Conservation (phyloP, 2,329 filamentous ascomycete genomes). For the Colletotrichum liaoningense region DNA sequence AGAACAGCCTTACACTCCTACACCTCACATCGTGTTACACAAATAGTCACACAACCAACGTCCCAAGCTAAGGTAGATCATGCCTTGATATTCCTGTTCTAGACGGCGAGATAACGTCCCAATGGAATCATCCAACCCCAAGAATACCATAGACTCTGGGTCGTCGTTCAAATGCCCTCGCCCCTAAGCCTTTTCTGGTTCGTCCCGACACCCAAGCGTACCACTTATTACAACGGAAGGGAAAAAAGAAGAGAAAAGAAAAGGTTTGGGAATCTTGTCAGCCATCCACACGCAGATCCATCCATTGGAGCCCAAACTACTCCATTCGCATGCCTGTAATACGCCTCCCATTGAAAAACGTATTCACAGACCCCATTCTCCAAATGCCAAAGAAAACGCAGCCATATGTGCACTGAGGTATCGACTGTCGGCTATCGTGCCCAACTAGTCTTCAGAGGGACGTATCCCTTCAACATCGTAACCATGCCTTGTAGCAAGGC, state of each 20-base stretch:
- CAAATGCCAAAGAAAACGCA: constrained; percentile 32
- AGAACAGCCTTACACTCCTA: not conserved
- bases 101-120: not conserved
- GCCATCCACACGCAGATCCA: constrained; percentile 11
- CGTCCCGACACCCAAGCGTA: not conserved
- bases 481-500: constrained; percentile 1
- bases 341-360: constrained; percentile 19
- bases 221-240: constrained; percentile 16
- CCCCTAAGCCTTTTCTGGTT: not conserved
- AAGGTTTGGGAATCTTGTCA: constrained; percentile 20
- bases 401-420: constrained; percentile 29
- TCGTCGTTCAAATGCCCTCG: not conserved
- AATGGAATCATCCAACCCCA: constrained; percentile 11
- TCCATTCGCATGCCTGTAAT: constrained; percentile 30
- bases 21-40: too few species aligned
- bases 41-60: not conserved
- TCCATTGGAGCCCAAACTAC: constrained; percentile 21
- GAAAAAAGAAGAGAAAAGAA: not conserved
- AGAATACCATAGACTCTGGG: not conserved
- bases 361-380: not conserved
- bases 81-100: constrained; percentile 2
- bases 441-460: not conserved
- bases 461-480: not conserved
- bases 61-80: not conserved
- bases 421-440: constrained; percentile 19